phyloP scores from a whole-genome alignment of 2,329 filamentous ascomycete genomes.

The Septoria petroselini region DNA sequence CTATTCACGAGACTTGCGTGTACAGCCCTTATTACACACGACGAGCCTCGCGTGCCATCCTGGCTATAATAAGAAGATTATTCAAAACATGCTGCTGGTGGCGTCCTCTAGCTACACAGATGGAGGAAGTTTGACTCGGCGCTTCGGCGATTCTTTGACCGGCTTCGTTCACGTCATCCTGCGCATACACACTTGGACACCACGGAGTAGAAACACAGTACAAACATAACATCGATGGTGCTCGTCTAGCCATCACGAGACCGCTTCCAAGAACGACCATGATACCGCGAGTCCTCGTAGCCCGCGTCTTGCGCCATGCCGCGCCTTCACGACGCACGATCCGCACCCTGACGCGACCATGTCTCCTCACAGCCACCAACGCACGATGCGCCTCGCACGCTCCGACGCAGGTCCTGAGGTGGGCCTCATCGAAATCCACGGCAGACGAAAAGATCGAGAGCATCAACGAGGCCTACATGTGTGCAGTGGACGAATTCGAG shows the following conservation, averaged over 20 bases:
- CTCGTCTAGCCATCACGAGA: neutral
- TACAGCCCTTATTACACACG: neutral
- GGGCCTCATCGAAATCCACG: constrained; percentile 32
- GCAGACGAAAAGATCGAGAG: constrained; percentile 43
- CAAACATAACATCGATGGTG: too few relatives aligned
- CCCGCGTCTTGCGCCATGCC: constrained; percentile 23
- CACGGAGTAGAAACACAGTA: too few relatives aligned
- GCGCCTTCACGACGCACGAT: constrained; percentile 20
- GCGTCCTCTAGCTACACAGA: too few relatives aligned
- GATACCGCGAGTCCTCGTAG: constrained; percentile 24
- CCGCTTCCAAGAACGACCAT: constrained; percentile 15
- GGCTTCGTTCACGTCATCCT: neutral
- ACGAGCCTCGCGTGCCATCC: too few relatives aligned
- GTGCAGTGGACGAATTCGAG: constrained; percentile 47
- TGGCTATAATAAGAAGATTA: too few relatives aligned
- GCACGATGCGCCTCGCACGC: constrained; percentile 29
- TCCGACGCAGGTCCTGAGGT: constrained; percentile 26
- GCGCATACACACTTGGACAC: too few relatives aligned
- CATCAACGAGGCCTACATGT: constrained; percentile 43
- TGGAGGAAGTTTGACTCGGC: too few relatives aligned
- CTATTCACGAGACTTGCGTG: neutral
- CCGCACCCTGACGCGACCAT: constrained; percentile 23
- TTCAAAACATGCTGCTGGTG: too few relatives aligned
- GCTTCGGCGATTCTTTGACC: neutral
- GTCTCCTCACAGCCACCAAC: constrained; percentile 17